A percentile compares a stretch with the other conserved stretches of the same genome.
phyloP scores from a whole-genome alignment of 2,329 filamentous ascomycete species.

The Fusarium sterilihyphosum region DNA sequence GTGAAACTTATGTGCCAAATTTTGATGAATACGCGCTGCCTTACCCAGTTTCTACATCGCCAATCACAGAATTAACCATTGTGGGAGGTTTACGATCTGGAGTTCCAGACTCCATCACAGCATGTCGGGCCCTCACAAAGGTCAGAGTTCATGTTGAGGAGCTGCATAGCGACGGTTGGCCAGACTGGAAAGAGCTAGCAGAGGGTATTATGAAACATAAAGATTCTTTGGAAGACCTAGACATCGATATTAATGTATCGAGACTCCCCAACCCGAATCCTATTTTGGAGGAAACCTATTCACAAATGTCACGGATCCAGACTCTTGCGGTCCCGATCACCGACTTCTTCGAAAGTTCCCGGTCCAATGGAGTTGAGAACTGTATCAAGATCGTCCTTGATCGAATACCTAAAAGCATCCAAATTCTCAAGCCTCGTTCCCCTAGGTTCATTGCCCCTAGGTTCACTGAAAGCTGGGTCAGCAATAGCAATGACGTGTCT shows the following conservation, averaged over 20 bases:
- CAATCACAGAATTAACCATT: background rate
- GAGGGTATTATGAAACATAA: background rate
- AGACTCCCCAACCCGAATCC: rapidly evolving
- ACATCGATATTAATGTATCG: background rate
- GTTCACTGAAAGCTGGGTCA: background rate
- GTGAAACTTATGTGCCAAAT: no score
- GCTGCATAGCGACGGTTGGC: no score
- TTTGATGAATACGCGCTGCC: background rate
- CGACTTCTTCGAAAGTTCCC: background rate
- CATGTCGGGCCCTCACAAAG: background rate
- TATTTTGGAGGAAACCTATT: rapidly evolving
- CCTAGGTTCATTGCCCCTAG: no score
- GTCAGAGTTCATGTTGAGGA: background rate
- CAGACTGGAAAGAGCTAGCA: background rate
- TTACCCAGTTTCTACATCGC: background rate
- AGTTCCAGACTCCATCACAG: background rate
- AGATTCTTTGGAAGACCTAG: background rate
- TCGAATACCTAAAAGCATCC: background rate
- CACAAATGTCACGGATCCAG: rapidly evolving
- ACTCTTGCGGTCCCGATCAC: background rate
- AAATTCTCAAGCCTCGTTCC: background rate
- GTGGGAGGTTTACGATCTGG: background rate
- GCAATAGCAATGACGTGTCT: background rate
- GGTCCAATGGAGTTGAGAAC: rapidly evolving
- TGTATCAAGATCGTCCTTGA: background rate